Base-by-base conservation (phyloP, 169 alveolate genomes). In the Cryptosporidium felis region DNA sequence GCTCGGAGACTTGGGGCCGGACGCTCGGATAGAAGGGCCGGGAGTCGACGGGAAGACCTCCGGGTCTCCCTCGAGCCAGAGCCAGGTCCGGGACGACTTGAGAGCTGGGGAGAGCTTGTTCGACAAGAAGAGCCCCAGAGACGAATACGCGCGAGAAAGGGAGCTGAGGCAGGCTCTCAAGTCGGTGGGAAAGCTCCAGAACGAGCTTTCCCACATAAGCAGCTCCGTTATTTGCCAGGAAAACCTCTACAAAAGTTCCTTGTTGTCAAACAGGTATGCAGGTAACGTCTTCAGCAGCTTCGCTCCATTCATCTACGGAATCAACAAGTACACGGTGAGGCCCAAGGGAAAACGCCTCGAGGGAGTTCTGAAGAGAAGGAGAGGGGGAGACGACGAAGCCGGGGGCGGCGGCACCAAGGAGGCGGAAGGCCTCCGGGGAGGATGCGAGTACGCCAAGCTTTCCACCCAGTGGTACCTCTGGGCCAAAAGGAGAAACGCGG, bases 401-500 rank as follows among this genome's bases (percentile, higher is more conserved):
- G 30, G 5, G 23, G 32, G 41, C 5, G 9, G 21, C 2, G 18
- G 63, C 0, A n/a, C n/a, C n/a, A 42, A 53, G 47, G 16, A 21
- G 3, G 32, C 80, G 0, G 34, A 36, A 9, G 65, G 12, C 30
- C 30, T 9, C 10, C 40, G 5, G 23, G 32, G 41, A 3, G 9
- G 21, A 3, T 32, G 63, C 0, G 32, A 34, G 18, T 74, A 53
- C 41, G 18, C 56, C 14, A 74, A 74, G 42, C 40, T 53, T 36
- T 74, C 85, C 1, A 53, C 53, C 40, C 67, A 74, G 4, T 74
- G 85, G 85, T 74, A 53, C 41, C 36, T 74, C 26, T 53, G 46
- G 56, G 56, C 65, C n/a, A 74, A 74, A 21, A 74, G 67, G 41
- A 74, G 65, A 10, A 74, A 74, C 26, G 85, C 85, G 4, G 85